Evolutionary conservation across 305 asterid species (phyloP), one percentile per base, ranked within the genome.

Genomic region (Fraxinus nigra): DNA sequence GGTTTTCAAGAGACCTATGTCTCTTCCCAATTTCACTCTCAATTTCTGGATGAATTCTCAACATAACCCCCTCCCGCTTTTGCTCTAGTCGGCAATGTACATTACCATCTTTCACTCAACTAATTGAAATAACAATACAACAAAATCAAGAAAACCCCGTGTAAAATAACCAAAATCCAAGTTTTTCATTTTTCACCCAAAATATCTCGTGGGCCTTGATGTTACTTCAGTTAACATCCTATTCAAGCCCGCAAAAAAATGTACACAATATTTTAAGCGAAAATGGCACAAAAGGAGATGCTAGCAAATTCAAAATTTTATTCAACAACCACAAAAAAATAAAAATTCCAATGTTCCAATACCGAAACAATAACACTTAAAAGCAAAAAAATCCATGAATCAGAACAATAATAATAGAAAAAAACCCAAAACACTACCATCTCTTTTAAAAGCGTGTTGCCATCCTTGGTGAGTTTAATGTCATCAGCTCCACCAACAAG

Each of bases 401-500:
- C 72, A 9, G 72, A 63, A 63, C 22, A 61, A 63, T 63, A 26
- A 63, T 7, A 33, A 56, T 0, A 73, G 16, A 2, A 9, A 34
- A 32, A 46, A 26, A 37, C 9, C 43, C 43, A 37, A 26, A 14
- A 61, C 83, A 84, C 94, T 54, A 96, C 99, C 99, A 97, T 97
- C 86, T 97, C 99, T 83, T 94, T 97, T 77, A 97, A 79, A 69
- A 97, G 88, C 16, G 98, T 94, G 89, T 97, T 97, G 4, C 99
- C 99, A 82, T 97, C 99, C 91, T 97, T 97, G 38, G 99, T 97
- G 63, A 97, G 98, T 80, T 97, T 97, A 85, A 97, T 97, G 80
- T 97, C 99, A 63, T 98, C 99, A 35, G 99, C 94, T 78, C 99
- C 99, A 74, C 99, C 99, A 84, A 97, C 99, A 86, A 97, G 99